These are phyloP conservation scores for Alternaria sp. DNA, from an alignment of 2,329 filamentous ascomycete species.

Conservation along the genomic window DNA sequence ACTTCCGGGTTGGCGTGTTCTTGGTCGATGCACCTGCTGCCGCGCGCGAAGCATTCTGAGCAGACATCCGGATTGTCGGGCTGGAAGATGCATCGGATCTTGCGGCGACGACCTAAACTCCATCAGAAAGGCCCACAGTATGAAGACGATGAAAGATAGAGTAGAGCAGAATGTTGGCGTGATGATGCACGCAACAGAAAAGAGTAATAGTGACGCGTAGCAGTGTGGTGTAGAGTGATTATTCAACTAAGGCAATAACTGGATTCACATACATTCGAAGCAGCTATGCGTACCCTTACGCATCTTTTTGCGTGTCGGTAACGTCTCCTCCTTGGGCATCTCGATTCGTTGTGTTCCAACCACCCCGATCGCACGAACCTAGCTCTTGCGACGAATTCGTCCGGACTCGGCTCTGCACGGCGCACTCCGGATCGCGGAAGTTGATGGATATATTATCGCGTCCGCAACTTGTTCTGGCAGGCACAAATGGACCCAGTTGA, in stretches of 20 bases:
- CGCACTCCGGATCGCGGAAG: conserved; percentile 7
- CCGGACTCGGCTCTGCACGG: conserved; percentile 15
- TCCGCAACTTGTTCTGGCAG: neutral
- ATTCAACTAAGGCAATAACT: conserved; percentile 6
- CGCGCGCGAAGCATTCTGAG: conserved; percentile 55
- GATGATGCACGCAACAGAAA: conserved; percentile 4
- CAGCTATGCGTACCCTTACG: conserved; percentile 54
- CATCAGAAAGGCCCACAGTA: conserved; percentile 27
- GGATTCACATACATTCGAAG: conserved; percentile 51
- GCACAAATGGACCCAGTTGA: neutral
- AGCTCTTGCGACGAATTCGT: conserved; percentile 28
- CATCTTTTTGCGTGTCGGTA: conserved; percentile 51
- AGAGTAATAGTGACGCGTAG: conserved; percentile 5
- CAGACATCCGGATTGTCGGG: conserved; percentile 50
- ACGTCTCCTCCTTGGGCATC: conserved; percentile 47
- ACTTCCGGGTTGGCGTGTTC: conserved; percentile 50
- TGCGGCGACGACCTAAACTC: conserved; percentile 54
- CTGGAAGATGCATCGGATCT: conserved; percentile 57
- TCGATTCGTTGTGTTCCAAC: conserved; percentile 20
- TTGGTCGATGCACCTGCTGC: conserved; percentile 55
- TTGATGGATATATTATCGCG: conserved; percentile 11
- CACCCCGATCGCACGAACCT: conserved; percentile 2
- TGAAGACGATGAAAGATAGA: neutral
- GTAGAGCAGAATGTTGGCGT: conserved; percentile 2
- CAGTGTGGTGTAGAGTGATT: conserved; percentile 2